phyloP scores from a whole-genome alignment of 441 rosid genomes.

The Cnidoscolus chayamansa region DNA sequence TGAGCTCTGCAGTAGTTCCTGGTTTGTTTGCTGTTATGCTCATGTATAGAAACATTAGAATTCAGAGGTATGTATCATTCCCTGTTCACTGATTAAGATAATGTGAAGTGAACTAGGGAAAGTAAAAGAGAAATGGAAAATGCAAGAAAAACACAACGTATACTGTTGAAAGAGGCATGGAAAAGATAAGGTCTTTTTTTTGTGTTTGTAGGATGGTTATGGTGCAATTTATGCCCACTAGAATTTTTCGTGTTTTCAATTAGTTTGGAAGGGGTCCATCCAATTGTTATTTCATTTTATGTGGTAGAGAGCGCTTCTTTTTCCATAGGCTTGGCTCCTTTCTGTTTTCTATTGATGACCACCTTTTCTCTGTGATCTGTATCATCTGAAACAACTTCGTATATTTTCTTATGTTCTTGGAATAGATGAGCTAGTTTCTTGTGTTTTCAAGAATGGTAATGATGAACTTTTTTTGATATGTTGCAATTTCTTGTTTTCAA shows the following conservation, averaged over 20 bases:
- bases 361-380: too few species aligned
- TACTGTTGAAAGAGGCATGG: background rate
- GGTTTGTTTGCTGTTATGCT: slow-evolving; percentile 66
- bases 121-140: background rate
- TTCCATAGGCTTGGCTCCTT: too few species aligned
- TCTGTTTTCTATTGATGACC: too few species aligned
- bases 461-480: too few species aligned
- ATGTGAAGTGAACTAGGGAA: background rate
- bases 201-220: background rate
- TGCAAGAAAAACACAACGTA: background rate
- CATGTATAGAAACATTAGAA: slow-evolving; percentile 47
- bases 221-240: background rate
- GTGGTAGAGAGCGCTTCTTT: too few species aligned
- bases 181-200: background rate
- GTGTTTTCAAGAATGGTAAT: too few species aligned
- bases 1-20: slow-evolving; percentile 53
- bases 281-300: too few species aligned
- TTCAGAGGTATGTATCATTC: slow-evolving; percentile 50
- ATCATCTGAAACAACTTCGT: too few species aligned
- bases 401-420: too few species aligned
- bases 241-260: background rate
- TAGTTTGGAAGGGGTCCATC: background rate
- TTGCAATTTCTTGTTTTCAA: too few species aligned
- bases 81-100: slow-evolving; percentile 3
- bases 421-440: too few species aligned